phyloP scores from a whole-genome alignment of 192 early-diverging fungal species.

The Phycomyces nitens region DNA sequence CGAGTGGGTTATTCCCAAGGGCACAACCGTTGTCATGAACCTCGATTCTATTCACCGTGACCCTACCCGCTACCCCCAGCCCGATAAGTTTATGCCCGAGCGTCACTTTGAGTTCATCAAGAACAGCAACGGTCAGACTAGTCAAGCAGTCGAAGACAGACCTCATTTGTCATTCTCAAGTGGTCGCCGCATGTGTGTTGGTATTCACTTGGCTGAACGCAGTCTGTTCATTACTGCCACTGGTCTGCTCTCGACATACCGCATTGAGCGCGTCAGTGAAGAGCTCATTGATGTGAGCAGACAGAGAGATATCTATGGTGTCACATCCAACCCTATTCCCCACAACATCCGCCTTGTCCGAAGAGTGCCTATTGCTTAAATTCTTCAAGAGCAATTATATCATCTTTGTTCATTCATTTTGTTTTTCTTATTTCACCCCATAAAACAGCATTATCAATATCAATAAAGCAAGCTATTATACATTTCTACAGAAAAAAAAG shows the following conservation, averaged over 20 bases:
- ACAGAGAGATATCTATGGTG: not conserved
- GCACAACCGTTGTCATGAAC: slow-evolving; percentile 41
- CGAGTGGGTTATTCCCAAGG: slow-evolving; percentile 44
- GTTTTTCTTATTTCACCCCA: too few relatives aligned
- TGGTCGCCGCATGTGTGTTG: slow-evolving; percentile 24
- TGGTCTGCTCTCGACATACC: slow-evolving; percentile 9
- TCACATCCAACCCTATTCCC: not conserved
- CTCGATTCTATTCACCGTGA: slow-evolving; percentile 42
- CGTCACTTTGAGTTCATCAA: slow-evolving; percentile 27
- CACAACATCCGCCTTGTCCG: not conserved
- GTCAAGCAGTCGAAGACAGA: not conserved
- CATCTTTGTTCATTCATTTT: too few relatives aligned
- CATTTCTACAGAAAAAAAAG: too few relatives aligned
- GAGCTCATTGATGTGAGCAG: not conserved
- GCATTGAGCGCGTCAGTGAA: slow-evolving; percentile 14
- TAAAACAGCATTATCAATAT: too few relatives aligned
- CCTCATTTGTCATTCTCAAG: slow-evolving; percentile 15
- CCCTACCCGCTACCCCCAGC: slow-evolving; percentile 29
- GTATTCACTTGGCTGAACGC: slow-evolving; percentile 20
- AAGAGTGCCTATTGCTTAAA: too few relatives aligned
- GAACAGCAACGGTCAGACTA: not conserved
- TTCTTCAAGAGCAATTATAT: too few relatives aligned
- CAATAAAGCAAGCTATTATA: too few relatives aligned
- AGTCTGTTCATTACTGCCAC: slow-evolving; percentile 4
- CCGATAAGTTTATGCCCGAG: slow-evolving; percentile 45